Conservation (phyloP, 768 basidiomycete genomes). For the Lentinus tigrinus region DNA sequence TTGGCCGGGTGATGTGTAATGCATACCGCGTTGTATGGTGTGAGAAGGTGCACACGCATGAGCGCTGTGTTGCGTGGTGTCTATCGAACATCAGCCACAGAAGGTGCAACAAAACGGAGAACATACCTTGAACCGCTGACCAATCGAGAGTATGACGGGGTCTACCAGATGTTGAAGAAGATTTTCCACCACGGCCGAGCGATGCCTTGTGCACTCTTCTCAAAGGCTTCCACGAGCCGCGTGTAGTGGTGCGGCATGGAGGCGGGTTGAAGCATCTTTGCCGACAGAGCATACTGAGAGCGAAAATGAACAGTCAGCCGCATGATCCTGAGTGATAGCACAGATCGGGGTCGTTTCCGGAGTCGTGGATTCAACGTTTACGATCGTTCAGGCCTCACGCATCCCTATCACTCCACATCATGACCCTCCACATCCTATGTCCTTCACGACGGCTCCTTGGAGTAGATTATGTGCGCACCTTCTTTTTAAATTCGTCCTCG, state of each 20-base stretch:
- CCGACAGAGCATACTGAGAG: constrained; percentile 63
- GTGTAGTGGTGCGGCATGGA: constrained; percentile 75
- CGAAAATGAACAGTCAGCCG: constrained; percentile 9
- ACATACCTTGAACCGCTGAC: background rate
- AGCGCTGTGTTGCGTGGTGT: background rate
- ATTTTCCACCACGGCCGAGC: constrained; percentile 82
- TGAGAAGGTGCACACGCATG: no score
- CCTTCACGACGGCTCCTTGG: background rate
- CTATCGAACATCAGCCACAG: background rate
- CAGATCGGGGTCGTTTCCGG: background rate
- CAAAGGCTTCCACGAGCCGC: constrained; percentile 68
- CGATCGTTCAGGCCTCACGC: no score
- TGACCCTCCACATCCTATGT: background rate
- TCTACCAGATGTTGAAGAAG: constrained; percentile 75
- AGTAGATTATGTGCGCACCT: constrained; percentile 39
- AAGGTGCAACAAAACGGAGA: background rate
- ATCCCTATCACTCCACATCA: background rate
- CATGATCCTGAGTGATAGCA: background rate
- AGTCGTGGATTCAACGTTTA: background rate
- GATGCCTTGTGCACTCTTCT: constrained; percentile 76
- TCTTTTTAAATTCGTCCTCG: constrained; percentile 55
- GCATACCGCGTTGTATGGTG: no score
- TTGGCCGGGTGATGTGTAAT: no score
- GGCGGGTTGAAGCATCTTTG: constrained; percentile 62
- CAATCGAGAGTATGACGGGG: background rate